phyloP scores from a whole-genome alignment of 495 filamentous ascomycete species.

The Trichoderma virens region DNA sequence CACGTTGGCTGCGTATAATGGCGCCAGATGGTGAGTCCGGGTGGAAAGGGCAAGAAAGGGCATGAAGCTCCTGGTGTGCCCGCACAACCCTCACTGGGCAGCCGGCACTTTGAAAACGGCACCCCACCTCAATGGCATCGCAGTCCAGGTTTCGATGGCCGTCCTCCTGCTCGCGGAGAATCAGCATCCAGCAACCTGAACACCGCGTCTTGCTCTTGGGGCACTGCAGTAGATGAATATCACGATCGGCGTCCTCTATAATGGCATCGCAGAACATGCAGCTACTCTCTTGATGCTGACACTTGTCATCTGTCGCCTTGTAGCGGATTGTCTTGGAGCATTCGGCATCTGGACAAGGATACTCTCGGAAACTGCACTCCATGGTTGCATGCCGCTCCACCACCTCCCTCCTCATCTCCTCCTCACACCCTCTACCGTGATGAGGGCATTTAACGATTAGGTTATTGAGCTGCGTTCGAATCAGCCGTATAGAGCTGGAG shows the following conservation, averaged over 20 bases:
- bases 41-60: conserved; percentile 22
- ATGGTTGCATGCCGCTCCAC: conserved; percentile 57
- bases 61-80: conserved; percentile 24
- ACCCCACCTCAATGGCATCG: conserved; percentile 26
- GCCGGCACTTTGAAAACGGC: conserved; percentile 36
- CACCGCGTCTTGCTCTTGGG: conserved; percentile 21
- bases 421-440: conserved; percentile 51
- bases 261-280: conserved; percentile 39
- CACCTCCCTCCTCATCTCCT: conserved; percentile 55
- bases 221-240: conserved; percentile 30
- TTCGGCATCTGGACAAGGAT: conserved; percentile 51
- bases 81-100: conserved; percentile 28
- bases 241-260: conserved; percentile 31
- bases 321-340: conserved; percentile 36
- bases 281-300: conserved; percentile 37
- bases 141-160: conserved; percentile 22
- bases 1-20: conserved; percentile 15
- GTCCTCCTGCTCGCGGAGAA: neutral
- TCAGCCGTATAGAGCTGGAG: conserved; percentile 23
- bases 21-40: conserved; percentile 16
- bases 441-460: conserved; percentile 68
- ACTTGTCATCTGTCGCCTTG: conserved; percentile 31
- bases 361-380: conserved; percentile 64
- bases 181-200: neutral
- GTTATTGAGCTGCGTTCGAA: conserved; percentile 62